These are phyloP conservation scores for Solanum sejunctum DNA, from an alignment of 257 asterid species.

Conservation along the genomic window DNA sequence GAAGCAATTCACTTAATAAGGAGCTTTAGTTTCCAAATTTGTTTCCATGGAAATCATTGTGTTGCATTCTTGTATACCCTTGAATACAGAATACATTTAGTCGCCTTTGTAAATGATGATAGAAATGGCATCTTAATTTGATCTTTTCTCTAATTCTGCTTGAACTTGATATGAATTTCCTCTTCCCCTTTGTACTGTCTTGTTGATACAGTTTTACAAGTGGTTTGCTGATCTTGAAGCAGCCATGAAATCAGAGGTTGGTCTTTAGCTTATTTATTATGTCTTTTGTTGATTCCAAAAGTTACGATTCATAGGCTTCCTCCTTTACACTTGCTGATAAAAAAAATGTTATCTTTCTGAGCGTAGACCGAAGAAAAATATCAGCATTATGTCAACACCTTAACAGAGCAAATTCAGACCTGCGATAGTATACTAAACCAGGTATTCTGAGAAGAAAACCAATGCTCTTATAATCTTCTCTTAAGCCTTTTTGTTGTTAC, in stretches of 20 bases:
- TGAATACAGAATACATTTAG: neutral
- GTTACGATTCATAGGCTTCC: neutral
- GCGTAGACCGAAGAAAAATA: conserved; percentile 91
- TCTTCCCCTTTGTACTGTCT: conserved; percentile 7
- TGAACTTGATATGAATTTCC: neutral
- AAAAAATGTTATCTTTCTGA: conserved; percentile 3
- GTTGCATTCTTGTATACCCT: neutral
- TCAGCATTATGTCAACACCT: conserved; percentile 89
- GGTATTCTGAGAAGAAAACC: conserved; percentile 18
- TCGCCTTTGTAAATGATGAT: neutral
- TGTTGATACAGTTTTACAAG: conserved; percentile 68
- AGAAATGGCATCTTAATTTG: neutral
- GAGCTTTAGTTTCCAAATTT: neutral
- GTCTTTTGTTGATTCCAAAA: neutral
- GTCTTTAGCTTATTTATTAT: conserved; percentile 7
- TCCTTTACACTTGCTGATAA: neutral
- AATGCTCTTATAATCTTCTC: neutral
- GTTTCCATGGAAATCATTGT: neutral
- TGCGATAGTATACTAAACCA: conserved; percentile 88
- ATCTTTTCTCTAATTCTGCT: neutral
- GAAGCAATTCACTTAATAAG: neutral
- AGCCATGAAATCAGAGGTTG: conserved; percentile 99
- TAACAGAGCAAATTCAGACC: conserved; percentile 81
- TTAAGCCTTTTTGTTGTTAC: neutral
- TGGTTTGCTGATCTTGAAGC: conserved; percentile 97